Evolutionary conservation across 768 basidiomycete genomes (phyloP).

Genomic region (Xerocomus potaroensis): DNA sequence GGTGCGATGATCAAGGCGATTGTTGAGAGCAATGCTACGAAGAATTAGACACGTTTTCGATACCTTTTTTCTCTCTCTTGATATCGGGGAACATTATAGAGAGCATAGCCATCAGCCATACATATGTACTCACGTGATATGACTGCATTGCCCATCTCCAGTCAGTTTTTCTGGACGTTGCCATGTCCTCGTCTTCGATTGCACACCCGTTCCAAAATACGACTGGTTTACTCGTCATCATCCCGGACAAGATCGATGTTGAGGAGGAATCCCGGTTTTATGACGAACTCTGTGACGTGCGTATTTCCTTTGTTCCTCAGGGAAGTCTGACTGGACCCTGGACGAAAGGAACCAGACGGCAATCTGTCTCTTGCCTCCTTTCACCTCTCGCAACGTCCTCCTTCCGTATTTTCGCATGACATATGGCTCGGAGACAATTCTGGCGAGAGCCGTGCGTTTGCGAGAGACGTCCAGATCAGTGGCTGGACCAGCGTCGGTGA

Average conservation of each 20-base stretch:
- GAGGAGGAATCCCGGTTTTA: slow-evolving; percentile 67
- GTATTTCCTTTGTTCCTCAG: neutral
- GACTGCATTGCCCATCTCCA: neutral
- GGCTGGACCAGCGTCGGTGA: slow-evolving; percentile 77
- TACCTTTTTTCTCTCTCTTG: too few species aligned
- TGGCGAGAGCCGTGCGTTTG: slow-evolving; percentile 52
- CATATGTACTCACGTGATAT: slow-evolving; percentile 1
- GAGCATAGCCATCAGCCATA: too few species aligned
- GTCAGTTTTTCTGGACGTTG: neutral
- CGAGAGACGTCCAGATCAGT: slow-evolving; percentile 58
- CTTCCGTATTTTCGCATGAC: slow-evolving; percentile 61
- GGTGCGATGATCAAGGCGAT: slow-evolving; percentile 89
- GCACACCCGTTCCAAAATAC: slow-evolving; percentile 45
- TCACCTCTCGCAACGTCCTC: slow-evolving; percentile 32
- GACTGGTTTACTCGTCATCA: slow-evolving; percentile 47
- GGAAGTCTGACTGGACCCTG: neutral
- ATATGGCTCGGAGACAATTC: slow-evolving; percentile 67
- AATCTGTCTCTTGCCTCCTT: slow-evolving; percentile 20
- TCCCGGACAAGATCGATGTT: slow-evolving; percentile 57
- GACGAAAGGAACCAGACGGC: slow-evolving; percentile 16
- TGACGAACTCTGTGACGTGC: slow-evolving; percentile 55
- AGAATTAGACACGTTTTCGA: slow-evolving; percentile 5
- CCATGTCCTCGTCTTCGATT: slow-evolving; percentile 13
- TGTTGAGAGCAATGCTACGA: slow-evolving; percentile 44
- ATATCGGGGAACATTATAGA: too few species aligned